A percentile compares a stretch with the other conserved stretches of the same genome.
Evolutionary conservation across 75 land plant genomes (phyloP).

Genomic region (Picea glauca): DNA sequence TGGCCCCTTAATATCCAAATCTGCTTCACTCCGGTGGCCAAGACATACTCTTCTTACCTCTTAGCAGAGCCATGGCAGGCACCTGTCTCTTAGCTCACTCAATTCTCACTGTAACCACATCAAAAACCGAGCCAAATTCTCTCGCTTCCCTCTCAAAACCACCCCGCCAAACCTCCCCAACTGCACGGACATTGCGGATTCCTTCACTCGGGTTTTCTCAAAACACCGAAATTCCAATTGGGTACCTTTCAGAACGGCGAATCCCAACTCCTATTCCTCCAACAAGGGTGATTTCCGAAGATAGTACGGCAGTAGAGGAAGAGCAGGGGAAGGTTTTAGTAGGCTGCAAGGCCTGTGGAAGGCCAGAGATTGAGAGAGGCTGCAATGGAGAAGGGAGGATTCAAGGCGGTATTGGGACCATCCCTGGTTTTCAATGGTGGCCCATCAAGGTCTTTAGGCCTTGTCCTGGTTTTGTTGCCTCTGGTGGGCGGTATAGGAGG

Average conservation of each 20-base stretch:
- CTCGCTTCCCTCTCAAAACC: no score
- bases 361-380: slow-evolving; percentile 62
- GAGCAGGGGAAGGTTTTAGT: background rate
- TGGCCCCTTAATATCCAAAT: no score
- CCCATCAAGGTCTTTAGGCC: slow-evolving; percentile 98
- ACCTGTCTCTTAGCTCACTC: no score
- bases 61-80: no score
- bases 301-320: background rate
- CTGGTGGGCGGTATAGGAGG: slow-evolving; percentile 82
- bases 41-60: no score
- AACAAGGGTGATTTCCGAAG: background rate
- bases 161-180: no score
- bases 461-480: slow-evolving; percentile 82
- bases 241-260: background rate
- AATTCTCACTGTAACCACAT: no score
- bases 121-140: no score
- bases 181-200: no score
- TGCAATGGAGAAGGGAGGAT: slow-evolving; percentile 96
- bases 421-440: slow-evolving; percentile 98
- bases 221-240: no score
- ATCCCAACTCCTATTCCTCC: background rate
- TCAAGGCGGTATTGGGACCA: slow-evolving; percentile 91
- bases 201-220: no score
- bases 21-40: no score
- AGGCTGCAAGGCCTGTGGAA: slow-evolving; percentile 84